Conservation (phyloP, 805 yeast genomes). For the Pichia scutulata region DNA sequence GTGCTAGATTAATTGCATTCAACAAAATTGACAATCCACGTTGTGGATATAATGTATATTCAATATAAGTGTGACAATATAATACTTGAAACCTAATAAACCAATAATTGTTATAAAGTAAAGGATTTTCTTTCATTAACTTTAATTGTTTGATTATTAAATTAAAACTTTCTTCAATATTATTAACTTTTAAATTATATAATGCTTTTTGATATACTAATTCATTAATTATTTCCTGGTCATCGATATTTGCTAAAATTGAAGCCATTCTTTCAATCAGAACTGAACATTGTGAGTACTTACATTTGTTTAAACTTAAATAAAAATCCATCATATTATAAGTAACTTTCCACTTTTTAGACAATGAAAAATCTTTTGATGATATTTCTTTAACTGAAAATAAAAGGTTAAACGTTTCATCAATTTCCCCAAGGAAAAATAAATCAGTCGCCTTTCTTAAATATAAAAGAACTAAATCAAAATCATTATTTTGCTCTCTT, state of each 20-base stretch:
- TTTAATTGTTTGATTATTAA: slow-evolving; percentile 18
- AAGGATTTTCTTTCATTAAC: slow-evolving; percentile 16
- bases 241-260: slow-evolving; percentile 28
- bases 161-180: slow-evolving; percentile 18
- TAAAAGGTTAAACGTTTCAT: slow-evolving; percentile 31
- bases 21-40: slow-evolving; percentile 44
- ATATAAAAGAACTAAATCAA: slow-evolving; percentile 33
- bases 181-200: slow-evolving; percentile 17
- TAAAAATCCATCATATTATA: slow-evolving; percentile 33
- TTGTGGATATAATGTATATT: slow-evolving; percentile 34
- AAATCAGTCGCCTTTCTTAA: slow-evolving; percentile 33
- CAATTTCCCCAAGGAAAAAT: slow-evolving; percentile 35
- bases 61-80: slow-evolving; percentile 37
- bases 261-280: slow-evolving; percentile 26
- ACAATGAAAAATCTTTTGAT: slow-evolving; percentile 31
- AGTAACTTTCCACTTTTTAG: slow-evolving; percentile 35
- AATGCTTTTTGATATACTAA: slow-evolving; percentile 20
- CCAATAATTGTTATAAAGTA: slow-evolving; percentile 34
- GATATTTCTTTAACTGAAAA: slow-evolving; percentile 25
- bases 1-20: slow-evolving; percentile 43
- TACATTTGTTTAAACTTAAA: slow-evolving; percentile 32
- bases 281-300: slow-evolving; percentile 29
- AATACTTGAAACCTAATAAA: slow-evolving; percentile 39
- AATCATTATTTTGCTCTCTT: slow-evolving; percentile 25
- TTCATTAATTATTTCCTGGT: slow-evolving; percentile 25